phyloP scores from a whole-genome alignment of 257 asterid species.

The Mitragyna speciosa region DNA sequence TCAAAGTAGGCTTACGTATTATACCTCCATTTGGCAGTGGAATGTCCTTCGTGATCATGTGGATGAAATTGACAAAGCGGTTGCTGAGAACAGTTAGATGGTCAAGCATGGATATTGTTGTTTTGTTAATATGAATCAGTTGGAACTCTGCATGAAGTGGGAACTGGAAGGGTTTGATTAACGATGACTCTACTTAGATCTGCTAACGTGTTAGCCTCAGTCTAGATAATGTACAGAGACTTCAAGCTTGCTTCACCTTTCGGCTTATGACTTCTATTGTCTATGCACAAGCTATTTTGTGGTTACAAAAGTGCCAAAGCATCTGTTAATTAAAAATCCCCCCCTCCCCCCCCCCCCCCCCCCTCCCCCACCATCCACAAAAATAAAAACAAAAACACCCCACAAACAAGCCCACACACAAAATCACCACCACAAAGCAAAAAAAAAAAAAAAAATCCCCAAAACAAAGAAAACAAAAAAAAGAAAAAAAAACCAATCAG shows the following conservation, averaged over 20 bases:
- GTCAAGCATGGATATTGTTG: background rate
- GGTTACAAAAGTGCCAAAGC: background rate
- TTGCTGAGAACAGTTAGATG: conserved; percentile 40
- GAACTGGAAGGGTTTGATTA: background rate
- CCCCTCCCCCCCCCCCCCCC: too few relatives aligned
- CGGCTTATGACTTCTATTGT: background rate
- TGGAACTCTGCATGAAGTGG: background rate
- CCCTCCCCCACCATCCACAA: too few relatives aligned
- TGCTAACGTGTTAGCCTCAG: conserved; percentile 11
- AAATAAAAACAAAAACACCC: too few relatives aligned
- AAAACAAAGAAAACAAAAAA: too few relatives aligned
- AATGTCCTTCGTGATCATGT: conserved; percentile 64
- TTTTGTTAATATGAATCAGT: background rate
- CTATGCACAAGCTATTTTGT: background rate
- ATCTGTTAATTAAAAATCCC: background rate
- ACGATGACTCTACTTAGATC: background rate
- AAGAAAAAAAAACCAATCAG: too few relatives aligned
- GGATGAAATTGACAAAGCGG: conserved; percentile 70
- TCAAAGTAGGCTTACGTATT: background rate
- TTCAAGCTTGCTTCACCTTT: background rate
- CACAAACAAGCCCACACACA: too few relatives aligned
- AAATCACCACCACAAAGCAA: too few relatives aligned
- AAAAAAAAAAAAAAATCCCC: too few relatives aligned
- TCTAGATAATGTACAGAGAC: background rate
- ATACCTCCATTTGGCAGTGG: conserved; percentile 54